Evolutionary conservation across 2,329 filamentous ascomycete species (phyloP), one percentile per base, ranked within the genome.

Genomic region (Xylaria digitata): DNA sequence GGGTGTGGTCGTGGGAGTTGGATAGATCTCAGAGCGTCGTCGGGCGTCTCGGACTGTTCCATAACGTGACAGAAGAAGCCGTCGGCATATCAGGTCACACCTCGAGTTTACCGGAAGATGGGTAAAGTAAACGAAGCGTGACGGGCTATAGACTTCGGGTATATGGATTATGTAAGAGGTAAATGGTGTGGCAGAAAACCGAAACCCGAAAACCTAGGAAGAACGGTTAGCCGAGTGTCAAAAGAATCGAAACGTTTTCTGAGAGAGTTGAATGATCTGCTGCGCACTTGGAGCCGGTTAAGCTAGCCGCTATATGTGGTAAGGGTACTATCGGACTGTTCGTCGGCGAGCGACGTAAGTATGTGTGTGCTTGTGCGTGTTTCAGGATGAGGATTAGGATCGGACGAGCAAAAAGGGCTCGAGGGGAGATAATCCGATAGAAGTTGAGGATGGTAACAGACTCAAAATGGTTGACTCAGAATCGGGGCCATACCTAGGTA

Each of bases 11-110:
- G 63, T 61, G 49, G 63, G 68, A 49, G 69, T 70, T 72, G 71
- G 73, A 75, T 73, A 74, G 71, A 67, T 61, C 68, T 74, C 55
- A 73, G 70, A 66, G 61, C 68, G 68, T 75, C 72, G 69, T 75
- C 73, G 72, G 69, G 66, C 67, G 71, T 69, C 66, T 70, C 73
- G 63, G 70, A 80, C 79, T 81, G 79, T 85, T 85, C 84, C 85
- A 86, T 87, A 78, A 83, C 82, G 82, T 80, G 78, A 75, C 76
- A 75, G 71, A 75, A 75, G 76, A 74, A 78, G 77, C 73, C 73
- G 74, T 70, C 67, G 63, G 69, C 66, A 66, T 69, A 74, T 77
- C 76, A 78, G 77, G 76, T 77, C 80, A 79, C 80, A 70, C 73
- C 78, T 78, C 75, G 69, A 75, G 67, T 71, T 74, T 72, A 75